Evolutionary conservation across 1,139 yeast species (phyloP).

Genomic region (Candida sp.): DNA sequence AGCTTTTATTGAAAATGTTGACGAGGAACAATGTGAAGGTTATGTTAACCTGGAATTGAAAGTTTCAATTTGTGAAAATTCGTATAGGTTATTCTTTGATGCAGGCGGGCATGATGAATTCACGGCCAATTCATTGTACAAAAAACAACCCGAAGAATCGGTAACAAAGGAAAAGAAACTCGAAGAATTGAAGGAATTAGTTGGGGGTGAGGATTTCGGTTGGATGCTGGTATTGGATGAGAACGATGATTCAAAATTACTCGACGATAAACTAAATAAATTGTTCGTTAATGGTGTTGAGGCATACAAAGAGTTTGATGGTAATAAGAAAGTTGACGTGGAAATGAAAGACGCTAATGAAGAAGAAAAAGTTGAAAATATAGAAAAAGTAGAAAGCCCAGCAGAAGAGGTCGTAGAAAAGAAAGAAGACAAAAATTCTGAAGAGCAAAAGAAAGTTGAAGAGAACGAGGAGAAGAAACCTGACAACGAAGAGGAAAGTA

Average conservation of each 20-base stretch:
- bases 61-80: constrained; percentile 76
- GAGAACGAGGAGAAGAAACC: constrained; percentile 7
- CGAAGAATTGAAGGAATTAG: constrained; percentile 20
- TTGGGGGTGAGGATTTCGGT: constrained; percentile 34
- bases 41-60: constrained; percentile 68
- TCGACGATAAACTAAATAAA: constrained; percentile 20
- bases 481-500: constrained; percentile 4
- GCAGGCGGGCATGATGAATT: constrained; percentile 81
- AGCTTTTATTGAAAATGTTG: constrained; percentile 54
- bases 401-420: constrained; percentile 3
- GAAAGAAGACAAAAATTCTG: constrained; percentile 8
- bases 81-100: constrained; percentile 80
- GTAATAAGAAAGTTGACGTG: constrained; percentile 7
- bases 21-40: constrained; percentile 64
- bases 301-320: constrained; percentile 21
- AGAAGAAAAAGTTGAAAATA: constrained; percentile 2
- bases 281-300: constrained; percentile 32
- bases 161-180: constrained; percentile 22
- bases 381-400: constrained; percentile 1
- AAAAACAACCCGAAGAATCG: constrained; percentile 24
- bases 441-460: constrained; percentile 5
- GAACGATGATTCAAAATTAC: constrained; percentile 15
- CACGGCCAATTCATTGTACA: constrained; percentile 51
- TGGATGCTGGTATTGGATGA: constrained; percentile 35
- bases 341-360: constrained; percentile 9